Percentiles rank a stretch among this genome's conserved stretches.
Evolutionary conservation across 139 green algal genomes (phyloP).

Genomic region (Zygnema cylindricum): DNA sequence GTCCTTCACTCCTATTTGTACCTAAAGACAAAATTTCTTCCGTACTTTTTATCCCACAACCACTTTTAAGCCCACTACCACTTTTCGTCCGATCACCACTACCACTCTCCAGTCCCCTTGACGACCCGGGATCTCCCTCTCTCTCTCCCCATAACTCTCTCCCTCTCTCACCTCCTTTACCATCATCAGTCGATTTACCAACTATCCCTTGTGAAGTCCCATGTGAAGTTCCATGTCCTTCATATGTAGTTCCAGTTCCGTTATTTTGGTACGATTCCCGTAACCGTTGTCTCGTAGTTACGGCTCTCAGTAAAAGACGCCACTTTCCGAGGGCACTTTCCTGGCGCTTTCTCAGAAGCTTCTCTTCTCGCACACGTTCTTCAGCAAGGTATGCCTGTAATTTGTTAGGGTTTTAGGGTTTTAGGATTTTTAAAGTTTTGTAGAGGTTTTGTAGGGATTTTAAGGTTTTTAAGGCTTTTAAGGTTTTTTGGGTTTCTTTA

Average conservation of each 20-base stretch:
- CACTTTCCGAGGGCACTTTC: constrained; percentile 35
- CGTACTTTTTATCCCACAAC: not conserved
- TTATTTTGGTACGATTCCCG: constrained; percentile 25
- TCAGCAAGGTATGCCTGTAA: constrained; percentile 49
- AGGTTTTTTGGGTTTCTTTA: no score
- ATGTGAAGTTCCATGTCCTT: not conserved
- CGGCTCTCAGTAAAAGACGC: constrained; percentile 38
- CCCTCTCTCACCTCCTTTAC: not conserved
- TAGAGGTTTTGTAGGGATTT: no score
- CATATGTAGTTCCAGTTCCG: no score
- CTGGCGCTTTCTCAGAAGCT: constrained; percentile 21
- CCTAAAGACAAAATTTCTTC: not conserved
- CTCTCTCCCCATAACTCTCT: not conserved
- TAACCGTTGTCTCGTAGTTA: constrained; percentile 48
- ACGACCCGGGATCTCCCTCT: constrained; percentile 9
- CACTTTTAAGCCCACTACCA: not conserved
- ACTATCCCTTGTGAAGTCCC: not conserved
- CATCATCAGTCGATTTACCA: not conserved
- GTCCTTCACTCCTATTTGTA: not conserved
- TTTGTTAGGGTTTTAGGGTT: no score
- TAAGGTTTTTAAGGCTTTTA: no score
- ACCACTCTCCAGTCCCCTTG: not conserved
- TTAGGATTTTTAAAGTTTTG: no score
- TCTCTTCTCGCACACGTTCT: constrained; percentile 17
- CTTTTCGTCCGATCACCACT: not conserved